phyloP scores from a whole-genome alignment of 345 rosid species.

The Camelina neglecta region DNA sequence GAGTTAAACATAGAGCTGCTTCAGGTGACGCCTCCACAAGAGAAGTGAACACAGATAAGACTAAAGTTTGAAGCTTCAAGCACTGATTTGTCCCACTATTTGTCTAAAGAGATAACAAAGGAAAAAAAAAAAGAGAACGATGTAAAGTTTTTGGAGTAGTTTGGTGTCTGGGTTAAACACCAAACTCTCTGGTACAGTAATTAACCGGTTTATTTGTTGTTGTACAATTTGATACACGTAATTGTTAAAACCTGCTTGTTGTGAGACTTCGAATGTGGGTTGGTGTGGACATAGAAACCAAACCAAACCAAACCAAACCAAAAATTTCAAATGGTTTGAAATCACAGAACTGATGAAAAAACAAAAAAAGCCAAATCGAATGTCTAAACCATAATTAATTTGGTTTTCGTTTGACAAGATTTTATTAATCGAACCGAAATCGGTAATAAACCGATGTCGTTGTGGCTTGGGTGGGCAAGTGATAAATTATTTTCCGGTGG shows the following conservation, averaged over 20 bases:
- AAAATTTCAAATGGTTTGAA: not conserved
- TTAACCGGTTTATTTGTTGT: constrained; percentile 28
- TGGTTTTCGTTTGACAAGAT: not conserved
- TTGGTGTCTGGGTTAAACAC: not conserved
- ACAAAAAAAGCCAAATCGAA: not conserved
- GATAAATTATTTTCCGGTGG: not conserved
- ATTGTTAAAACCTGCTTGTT: not conserved
- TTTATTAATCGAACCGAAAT: constrained; percentile 28
- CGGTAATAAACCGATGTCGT: constrained; percentile 23
- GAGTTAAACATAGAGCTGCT: constrained; percentile 87
- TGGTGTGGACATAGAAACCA: not conserved
- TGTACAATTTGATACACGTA: not conserved
- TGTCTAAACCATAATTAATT: not conserved
- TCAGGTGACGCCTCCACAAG: constrained; percentile 56
- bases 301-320: constrained; percentile 12
- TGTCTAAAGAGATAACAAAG: constrained; percentile 19
- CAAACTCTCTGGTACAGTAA: constrained; percentile 1
- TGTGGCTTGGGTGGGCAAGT: not conserved
- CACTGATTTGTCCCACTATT: constrained; percentile 47
- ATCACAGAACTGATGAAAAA: not conserved
- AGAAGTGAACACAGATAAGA: constrained; percentile 39
- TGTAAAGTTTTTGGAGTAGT: constrained; percentile 16
- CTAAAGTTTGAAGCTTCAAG: constrained; percentile 29
- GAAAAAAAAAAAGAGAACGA: not conserved
- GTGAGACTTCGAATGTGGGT: constrained; percentile 1